Conservation (phyloP, 768 basidiomycete genomes). For the Melanogaster broomeanus region DNA sequence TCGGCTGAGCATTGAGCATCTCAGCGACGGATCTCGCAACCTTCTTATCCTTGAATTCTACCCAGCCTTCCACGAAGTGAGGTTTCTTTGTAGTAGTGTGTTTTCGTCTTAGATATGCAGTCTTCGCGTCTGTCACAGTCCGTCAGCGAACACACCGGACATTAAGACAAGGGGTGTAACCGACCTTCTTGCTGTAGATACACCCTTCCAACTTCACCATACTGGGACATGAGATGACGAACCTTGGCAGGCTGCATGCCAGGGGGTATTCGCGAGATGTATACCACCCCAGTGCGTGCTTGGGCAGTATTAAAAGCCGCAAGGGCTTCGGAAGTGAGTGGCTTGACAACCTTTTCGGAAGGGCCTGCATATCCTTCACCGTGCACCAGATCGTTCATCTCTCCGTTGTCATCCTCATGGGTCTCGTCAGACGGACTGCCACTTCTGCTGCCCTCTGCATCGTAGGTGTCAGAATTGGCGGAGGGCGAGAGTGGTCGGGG, state of each 20-base stretch:
- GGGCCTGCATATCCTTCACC: conserved; percentile 60
- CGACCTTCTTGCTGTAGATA: conserved; percentile 92
- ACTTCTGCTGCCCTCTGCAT: neutral
- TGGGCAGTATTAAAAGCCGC: conserved; percentile 74
- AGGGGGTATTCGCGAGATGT: conserved; percentile 95
- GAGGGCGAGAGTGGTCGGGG: neutral
- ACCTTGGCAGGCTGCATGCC: conserved; percentile 98
- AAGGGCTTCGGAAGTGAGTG: conserved; percentile 72
- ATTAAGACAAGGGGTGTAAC: conserved; percentile 15
- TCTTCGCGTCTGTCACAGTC: conserved; percentile 65
- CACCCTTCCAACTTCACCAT: conserved; percentile 90
- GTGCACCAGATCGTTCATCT: conserved; percentile 44
- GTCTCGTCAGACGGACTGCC: conserved; percentile 4
- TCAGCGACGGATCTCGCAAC: conserved; percentile 88
- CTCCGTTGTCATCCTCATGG: conserved; percentile 28
- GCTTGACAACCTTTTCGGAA: conserved; percentile 58
- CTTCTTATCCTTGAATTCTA: conserved; percentile 95
- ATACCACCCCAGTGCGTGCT: conserved; percentile 82
- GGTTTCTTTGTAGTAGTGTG: conserved; percentile 81
- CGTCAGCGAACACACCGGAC: neutral
- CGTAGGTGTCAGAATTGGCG: neutral
- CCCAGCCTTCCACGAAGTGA: conserved; percentile 96
- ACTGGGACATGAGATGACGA: conserved; percentile 85
- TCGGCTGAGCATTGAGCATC: conserved; percentile 94
- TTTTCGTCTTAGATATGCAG: conserved; percentile 82